phyloP scores from a whole-genome alignment of 352 stramenopile genomes.

The Phytopythium cucurbitacearum region DNA sequence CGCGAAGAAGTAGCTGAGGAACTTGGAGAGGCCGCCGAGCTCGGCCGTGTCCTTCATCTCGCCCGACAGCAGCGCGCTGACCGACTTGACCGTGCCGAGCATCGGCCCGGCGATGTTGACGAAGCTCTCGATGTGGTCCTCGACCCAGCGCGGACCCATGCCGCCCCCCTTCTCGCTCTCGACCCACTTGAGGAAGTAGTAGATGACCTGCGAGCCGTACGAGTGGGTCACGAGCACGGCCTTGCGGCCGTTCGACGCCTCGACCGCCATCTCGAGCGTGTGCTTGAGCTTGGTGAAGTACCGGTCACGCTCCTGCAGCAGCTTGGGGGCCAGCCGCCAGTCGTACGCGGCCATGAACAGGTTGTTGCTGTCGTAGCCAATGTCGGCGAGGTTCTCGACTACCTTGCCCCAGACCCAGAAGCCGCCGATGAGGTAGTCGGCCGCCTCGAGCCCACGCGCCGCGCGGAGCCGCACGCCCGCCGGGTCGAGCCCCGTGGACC shows the following conservation, averaged over 20 bases:
- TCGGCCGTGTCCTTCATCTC: conserved; percentile 95
- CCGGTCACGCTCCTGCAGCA: conserved; percentile 72
- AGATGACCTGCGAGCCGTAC: conserved; percentile 89
- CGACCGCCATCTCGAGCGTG: conserved; percentile 88
- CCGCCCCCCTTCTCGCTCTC: conserved; percentile 78
- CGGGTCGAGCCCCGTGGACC: conserved; percentile 87
- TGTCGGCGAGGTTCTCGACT: conserved; percentile 87
- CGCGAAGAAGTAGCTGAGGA: conserved; percentile 81
- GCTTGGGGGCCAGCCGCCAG: conserved; percentile 72
- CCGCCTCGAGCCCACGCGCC: conserved; percentile 87
- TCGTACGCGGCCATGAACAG: conserved; percentile 89
- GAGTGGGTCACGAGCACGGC: conserved; percentile 92
- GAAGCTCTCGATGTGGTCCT: conserved; percentile 88
- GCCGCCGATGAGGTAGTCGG: conserved; percentile 92
- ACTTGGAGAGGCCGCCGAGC: conserved; percentile 79
- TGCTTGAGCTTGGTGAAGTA: conserved; percentile 94
- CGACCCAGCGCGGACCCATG: conserved; percentile 90
- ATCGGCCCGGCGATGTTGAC: conserved; percentile 94
- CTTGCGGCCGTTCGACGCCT: conserved; percentile 67
- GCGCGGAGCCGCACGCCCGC: conserved; percentile 71
- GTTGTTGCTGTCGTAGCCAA: conserved; percentile 91
- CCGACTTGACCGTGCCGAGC: conserved; percentile 90
- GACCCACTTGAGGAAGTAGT: conserved; percentile 96
- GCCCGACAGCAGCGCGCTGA: conserved; percentile 90
- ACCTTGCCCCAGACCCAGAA: conserved; percentile 95